Evolutionary conservation across 2,329 filamentous ascomycete species (phyloP), one percentile per base, ranked within the genome.

Genomic region (Penicillium thymicola): DNA sequence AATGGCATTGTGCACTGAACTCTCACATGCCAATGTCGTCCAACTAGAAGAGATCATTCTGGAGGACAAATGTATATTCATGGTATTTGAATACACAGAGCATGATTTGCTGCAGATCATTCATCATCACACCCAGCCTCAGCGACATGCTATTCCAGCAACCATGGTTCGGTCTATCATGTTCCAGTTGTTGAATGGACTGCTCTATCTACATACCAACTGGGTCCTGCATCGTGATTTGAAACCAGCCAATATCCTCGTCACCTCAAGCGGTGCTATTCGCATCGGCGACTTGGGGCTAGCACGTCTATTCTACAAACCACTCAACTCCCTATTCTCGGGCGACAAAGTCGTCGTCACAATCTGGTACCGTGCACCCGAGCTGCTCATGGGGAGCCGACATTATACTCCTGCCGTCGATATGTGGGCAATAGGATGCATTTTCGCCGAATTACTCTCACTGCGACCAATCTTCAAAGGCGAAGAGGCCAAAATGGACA

Each of bases 261-360:
- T 99, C 46, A 97, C 92, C 1, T 94, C 90, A 7, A 78, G 80
- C 5, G 94, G 94, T 11, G 89, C 91, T 62, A 92, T 99, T 65
- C 94, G 94, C 71, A 96, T 99, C 62, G 94, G 94, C 40, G 94
- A 99, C 74, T 78, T 99, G 40, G 94, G 94, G 2, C 83, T 99
- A 2, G 94, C 94, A 8, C 87, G 94, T 18, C 81, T 97, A 2
- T 97, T 97, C 75, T 89, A 94, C 77, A 97, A 97, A 70, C 94
- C 94, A 0, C 79, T 97, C 0, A 91, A 96, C 68, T 90, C 90
- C 0, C 83, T 99, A 1, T 99, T 94, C 74, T 89, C 86, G 18
- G 94, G 94, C 51, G 94, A 99, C 67, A 99, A 99, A 72, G 94
- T 99, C 2, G 94, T 99, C 51, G 94, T 99, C 14, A 99, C 94